Evolutionary conservation across 1,284 basidiomycete species (phyloP).

Genomic region (Ustanciosporium gigantosporum): DNA sequence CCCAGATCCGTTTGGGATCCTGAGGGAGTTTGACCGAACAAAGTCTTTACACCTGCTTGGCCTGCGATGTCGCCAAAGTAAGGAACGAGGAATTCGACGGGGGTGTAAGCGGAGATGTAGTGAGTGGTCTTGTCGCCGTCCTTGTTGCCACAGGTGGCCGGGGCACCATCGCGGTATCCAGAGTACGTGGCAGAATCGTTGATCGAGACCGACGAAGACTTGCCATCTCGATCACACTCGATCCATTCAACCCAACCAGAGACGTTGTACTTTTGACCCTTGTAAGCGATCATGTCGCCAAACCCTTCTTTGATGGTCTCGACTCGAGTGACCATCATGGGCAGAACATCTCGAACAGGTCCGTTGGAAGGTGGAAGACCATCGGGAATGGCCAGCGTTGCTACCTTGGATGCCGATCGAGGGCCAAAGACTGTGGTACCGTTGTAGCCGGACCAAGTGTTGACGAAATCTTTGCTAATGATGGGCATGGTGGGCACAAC

Average conservation of each 20-base stretch:
- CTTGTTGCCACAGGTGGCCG: conserved; percentile 32
- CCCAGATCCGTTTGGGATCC: conserved; percentile 22
- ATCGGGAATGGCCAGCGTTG: conserved; percentile 34
- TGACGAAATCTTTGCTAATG: conserved; percentile 24
- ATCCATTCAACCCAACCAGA: conserved; percentile 43
- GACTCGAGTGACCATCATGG: conserved; percentile 32
- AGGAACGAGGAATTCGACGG: conserved; percentile 23
- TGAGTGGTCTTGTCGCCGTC: conserved; percentile 22
- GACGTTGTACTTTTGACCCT: conserved; percentile 26
- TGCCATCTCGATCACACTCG: conserved; percentile 32
- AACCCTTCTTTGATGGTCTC: conserved; percentile 33
- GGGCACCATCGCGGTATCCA: conserved; percentile 29
- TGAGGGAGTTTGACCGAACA: conserved; percentile 9
- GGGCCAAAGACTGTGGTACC: conserved; percentile 35
- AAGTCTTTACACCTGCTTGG: conserved; percentile 16
- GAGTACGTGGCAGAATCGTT: conserved; percentile 16
- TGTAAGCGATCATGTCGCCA: conserved; percentile 31
- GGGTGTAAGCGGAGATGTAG: conserved; percentile 40
- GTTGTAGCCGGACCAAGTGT: conserved; percentile 21
- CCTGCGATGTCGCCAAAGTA: conserved; percentile 25
- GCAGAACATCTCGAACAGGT: conserved; percentile 25
- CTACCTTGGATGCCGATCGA: conserved; percentile 32
- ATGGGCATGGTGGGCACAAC: conserved; percentile 37
- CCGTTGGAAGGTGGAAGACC: conserved; percentile 33
- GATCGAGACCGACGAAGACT: conserved; percentile 17